Evolutionary conservation across 208 protist genomes (phyloP).

Genomic region (Borovskyia barvae): DNA sequence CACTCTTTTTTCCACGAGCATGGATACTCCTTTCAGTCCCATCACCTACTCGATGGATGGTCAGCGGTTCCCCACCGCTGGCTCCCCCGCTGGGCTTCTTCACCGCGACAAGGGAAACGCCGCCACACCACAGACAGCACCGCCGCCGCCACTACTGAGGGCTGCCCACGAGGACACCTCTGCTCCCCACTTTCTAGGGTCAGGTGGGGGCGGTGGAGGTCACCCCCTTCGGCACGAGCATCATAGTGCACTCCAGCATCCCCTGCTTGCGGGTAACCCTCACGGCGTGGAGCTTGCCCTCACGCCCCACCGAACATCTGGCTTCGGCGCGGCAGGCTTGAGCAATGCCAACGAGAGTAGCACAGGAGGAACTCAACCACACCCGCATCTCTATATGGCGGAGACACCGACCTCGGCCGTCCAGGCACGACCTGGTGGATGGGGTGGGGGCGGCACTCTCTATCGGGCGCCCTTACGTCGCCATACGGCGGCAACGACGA

Average conservation of each 20-base stretch:
- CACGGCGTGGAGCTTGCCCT: too few relatives aligned
- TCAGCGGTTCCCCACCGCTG: slow-evolving; percentile 20
- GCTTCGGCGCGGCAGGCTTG: too few relatives aligned
- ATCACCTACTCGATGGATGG: slow-evolving; percentile 85
- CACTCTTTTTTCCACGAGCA: slow-evolving; percentile 71
- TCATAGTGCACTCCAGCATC: too few relatives aligned
- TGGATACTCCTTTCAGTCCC: slow-evolving; percentile 82
- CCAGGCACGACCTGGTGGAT: neutral
- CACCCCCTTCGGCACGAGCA: neutral
- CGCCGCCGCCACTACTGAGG: slow-evolving; percentile 13
- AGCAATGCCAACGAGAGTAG: too few relatives aligned
- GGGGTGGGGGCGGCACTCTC: slow-evolving; percentile 2
- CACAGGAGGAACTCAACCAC: too few relatives aligned
- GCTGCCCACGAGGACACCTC: slow-evolving; percentile 7
- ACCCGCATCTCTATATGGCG: too few relatives aligned
- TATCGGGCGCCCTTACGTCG: slow-evolving; percentile 10
- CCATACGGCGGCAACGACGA: too few relatives aligned
- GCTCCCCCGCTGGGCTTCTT: slow-evolving; percentile 6
- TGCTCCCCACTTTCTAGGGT: neutral
- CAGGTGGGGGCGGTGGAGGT: too few relatives aligned
- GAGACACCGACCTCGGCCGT: slow-evolving; percentile 1
- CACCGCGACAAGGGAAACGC: slow-evolving; percentile 3
- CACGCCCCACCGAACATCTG: too few relatives aligned
- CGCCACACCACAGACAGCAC: neutral
- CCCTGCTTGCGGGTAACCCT: too few relatives aligned